Conservation (phyloP, 2,329 filamentous ascomycete species). For the Penicillium capsulatum region DNA sequence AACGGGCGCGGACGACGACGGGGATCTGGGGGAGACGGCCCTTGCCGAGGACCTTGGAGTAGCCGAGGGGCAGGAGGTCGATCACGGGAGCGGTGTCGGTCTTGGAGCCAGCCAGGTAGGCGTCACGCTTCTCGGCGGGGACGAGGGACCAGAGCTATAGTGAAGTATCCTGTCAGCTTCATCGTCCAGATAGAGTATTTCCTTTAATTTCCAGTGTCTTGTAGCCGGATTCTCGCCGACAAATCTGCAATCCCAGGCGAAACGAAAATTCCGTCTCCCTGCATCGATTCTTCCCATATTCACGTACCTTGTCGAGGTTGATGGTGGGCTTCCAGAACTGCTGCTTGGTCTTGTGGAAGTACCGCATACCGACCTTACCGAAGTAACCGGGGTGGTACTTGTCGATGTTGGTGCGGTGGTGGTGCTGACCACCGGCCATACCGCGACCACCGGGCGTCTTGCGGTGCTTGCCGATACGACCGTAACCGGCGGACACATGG, state of each 20-base stretch:
- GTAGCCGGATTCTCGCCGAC: not conserved
- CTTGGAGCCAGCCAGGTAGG: conserved; percentile 77
- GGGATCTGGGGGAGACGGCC: conserved; percentile 90
- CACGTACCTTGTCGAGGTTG: conserved; percentile 93
- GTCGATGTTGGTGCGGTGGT: conserved; percentile 89
- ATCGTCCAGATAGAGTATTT: not conserved
- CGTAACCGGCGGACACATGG: conserved; percentile 97
- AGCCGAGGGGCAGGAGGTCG: conserved; percentile 94
- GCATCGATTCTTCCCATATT: too few species aligned
- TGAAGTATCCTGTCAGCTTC: not conserved
- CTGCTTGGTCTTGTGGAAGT: conserved; percentile 95
- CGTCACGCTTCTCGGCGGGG: conserved; percentile 85
- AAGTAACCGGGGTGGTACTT: conserved; percentile 99
- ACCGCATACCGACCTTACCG: conserved; percentile 91
- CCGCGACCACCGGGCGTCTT: conserved; percentile 78
- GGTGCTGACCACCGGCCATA: conserved; percentile 98
- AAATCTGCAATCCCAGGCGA: too few species aligned
- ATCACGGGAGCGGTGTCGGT: conserved; percentile 93
- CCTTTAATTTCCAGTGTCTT: too few species aligned
- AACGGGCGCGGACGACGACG: conserved; percentile 89
- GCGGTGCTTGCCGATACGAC: conserved; percentile 98
- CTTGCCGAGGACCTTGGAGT: conserved; percentile 99
- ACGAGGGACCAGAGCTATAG: conserved; percentile 91
- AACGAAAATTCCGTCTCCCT: too few species aligned
- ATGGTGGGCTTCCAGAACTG: conserved; percentile 98